A percentile compares a stretch with the other conserved stretches of the same genome.
Evolutionary conservation across 441 rosid species (phyloP).

Genomic region (Corymbia calophylla): DNA sequence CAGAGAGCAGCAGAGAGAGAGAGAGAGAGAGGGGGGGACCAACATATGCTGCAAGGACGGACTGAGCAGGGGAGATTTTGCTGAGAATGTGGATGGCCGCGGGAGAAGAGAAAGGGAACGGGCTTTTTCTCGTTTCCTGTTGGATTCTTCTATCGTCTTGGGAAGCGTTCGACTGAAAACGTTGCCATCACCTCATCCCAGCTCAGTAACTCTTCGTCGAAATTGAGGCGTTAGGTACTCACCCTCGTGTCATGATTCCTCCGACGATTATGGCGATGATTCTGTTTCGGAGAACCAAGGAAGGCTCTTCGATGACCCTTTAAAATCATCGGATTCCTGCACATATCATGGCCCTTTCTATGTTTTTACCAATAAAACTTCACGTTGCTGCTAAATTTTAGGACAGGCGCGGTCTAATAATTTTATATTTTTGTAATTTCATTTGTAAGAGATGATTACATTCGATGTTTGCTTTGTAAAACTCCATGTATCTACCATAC

Average conservation of each 20-base stretch:
- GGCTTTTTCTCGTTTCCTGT: not conserved
- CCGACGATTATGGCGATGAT: not conserved
- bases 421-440: too few species aligned
- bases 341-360: too few species aligned
- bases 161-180: not conserved
- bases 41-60: not conserved
- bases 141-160: not conserved
- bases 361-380: too few species aligned
- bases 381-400: too few species aligned
- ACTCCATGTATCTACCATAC: too few species aligned
- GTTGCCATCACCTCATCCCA: not conserved
- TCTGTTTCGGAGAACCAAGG: not conserved
- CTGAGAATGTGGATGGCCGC: not conserved
- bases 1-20: not conserved
- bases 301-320: not conserved
- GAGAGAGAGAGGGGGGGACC: not conserved
- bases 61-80: not conserved
- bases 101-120: not conserved
- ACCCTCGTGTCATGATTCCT: not conserved
- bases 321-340: not conserved
- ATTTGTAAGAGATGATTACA: too few species aligned
- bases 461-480: too few species aligned
- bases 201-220: not conserved
- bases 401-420: too few species aligned
- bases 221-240: not conserved